Evolutionary conservation across 1,284 basidiomycete species (phyloP).

Genomic region (Golubevia pallescens): DNA sequence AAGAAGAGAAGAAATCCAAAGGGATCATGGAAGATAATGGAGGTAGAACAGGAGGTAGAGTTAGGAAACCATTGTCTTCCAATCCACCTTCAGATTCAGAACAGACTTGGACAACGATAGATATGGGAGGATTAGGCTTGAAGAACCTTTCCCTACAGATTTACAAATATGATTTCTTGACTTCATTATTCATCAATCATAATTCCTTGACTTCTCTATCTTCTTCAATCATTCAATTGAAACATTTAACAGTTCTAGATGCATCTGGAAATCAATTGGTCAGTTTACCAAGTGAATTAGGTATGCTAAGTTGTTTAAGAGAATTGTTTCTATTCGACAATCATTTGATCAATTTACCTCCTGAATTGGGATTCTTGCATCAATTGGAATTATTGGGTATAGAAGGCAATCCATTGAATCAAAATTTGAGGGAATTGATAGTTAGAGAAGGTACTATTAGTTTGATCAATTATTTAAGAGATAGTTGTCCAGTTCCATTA

Average conservation of each 20-base stretch:
- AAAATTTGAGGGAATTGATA: slow-evolving; percentile 77
- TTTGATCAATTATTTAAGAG: slow-evolving; percentile 85
- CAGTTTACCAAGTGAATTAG: slow-evolving; percentile 83
- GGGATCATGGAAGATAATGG: background rate
- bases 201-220: slow-evolving; percentile 84
- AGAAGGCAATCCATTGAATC: slow-evolving; percentile 91
- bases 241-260: slow-evolving; percentile 87
- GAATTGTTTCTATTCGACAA: slow-evolving; percentile 97
- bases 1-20: slow-evolving; percentile 6
- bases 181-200: slow-evolving; percentile 95
- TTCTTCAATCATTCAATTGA: slow-evolving; percentile 81
- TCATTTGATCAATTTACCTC: slow-evolving; percentile 80
- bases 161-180: slow-evolving; percentile 90
- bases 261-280: slow-evolving; percentile 86
- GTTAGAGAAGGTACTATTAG: slow-evolving; percentile 91
- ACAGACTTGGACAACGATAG: slow-evolving; percentile 81
- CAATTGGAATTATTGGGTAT: slow-evolving; percentile 92
- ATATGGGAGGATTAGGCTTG: slow-evolving; percentile 93
- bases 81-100: slow-evolving; percentile 1
- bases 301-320: slow-evolving; percentile 86
- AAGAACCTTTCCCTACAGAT: slow-evolving; percentile 85
- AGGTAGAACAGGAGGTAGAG: background rate
- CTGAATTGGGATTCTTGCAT: slow-evolving; percentile 86
- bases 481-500: slow-evolving; percentile 80
- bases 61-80: slow-evolving; percentile 1